phyloP scores from a whole-genome alignment of 805 yeast species.

The Jamesozyma piceae region DNA sequence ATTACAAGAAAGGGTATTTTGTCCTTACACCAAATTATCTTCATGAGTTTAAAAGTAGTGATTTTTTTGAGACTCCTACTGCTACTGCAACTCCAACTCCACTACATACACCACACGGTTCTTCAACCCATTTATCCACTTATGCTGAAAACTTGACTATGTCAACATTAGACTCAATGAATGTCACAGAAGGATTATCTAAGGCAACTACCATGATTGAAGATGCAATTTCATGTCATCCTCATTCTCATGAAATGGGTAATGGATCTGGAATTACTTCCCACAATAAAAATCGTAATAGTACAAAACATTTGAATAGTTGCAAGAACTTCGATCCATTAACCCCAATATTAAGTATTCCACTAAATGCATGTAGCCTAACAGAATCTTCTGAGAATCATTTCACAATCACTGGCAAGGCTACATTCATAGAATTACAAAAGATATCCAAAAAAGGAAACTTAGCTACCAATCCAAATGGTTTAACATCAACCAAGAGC shows the following conservation, averaged over 20 bases:
- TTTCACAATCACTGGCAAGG: conserved; percentile 33
- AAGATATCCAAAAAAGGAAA: conserved; percentile 10
- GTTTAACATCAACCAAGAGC: neutral
- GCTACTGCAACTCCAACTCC: conserved; percentile 3
- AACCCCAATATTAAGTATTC: conserved; percentile 35
- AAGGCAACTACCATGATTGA: neutral
- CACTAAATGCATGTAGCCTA: conserved; percentile 31
- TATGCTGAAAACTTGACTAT: neutral
- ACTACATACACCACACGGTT: neutral
- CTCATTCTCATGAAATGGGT: neutral
- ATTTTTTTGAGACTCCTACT: conserved; percentile 21
- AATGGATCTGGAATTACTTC: neutral
- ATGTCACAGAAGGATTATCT: neutral
- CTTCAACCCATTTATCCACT: neutral
- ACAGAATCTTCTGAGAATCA: conserved; percentile 31
- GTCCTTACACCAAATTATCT: conserved; percentile 58
- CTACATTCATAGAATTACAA: conserved; percentile 15
- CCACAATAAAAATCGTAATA: conserved; percentile 8
- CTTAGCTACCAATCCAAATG: neutral
- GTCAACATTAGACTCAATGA: neutral
- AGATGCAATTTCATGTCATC: neutral
- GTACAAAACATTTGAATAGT: conserved; percentile 1
- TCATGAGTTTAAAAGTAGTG: conserved; percentile 50
- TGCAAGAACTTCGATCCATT: conserved; percentile 18
- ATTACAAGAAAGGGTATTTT: conserved; percentile 56